phyloP scores from a whole-genome alignment of 257 asterid species.

The Ophiorrhiza pumila region DNA sequence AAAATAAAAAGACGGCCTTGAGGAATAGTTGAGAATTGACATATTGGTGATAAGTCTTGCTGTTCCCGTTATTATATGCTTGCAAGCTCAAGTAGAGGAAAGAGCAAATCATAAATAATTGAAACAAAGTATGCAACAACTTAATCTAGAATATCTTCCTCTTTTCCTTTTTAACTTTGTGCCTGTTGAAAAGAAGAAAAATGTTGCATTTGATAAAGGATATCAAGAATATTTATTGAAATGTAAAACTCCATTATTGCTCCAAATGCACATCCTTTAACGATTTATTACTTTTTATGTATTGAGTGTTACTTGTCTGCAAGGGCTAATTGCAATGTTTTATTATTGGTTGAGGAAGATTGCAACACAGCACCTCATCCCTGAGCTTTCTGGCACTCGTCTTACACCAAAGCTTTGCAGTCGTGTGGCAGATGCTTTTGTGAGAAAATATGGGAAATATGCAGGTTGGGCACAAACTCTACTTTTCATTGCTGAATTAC shows the following conservation, averaged over 20 bases:
- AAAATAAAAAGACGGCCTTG: background rate
- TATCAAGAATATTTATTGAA: background rate
- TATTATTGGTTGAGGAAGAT: conserved; percentile 46
- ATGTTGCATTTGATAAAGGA: background rate
- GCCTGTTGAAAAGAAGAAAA: background rate
- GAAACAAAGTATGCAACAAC: background rate
- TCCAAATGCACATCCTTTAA: background rate
- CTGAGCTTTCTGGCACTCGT: conserved; percentile 81
- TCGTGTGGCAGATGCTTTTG: conserved; percentile 78
- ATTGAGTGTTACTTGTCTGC: background rate
- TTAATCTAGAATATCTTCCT: background rate
- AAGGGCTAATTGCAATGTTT: background rate
- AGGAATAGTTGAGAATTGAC: background rate
- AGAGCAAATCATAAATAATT: background rate
- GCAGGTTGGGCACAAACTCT: conserved; percentile 99
- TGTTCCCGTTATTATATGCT: background rate
- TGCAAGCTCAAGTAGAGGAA: background rate
- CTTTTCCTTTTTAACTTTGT: background rate
- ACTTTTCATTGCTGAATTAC: conserved; percentile 88
- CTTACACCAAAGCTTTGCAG: conserved; percentile 56
- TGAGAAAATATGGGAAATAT: conserved; percentile 81
- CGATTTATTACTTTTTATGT: background rate
- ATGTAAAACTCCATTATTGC: background rate
- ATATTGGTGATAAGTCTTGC: background rate
- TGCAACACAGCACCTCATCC: conserved; percentile 82